Base-by-base conservation (phyloP, 805 yeast genomes). In the Ogataea neopini region DNA sequence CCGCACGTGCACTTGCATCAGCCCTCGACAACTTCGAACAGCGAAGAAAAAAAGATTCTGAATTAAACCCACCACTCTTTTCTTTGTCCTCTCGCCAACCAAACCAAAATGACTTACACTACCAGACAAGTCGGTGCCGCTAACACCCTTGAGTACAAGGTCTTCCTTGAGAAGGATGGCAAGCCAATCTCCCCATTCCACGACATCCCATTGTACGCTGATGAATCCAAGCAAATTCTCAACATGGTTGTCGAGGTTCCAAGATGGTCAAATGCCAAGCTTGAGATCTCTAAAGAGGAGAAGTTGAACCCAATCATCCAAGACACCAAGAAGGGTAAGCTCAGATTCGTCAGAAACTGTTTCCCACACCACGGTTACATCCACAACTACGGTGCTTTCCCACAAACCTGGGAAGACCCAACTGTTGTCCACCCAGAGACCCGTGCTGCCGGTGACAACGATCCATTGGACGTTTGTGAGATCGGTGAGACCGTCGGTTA, bases 301-400 rank as follows among this genome's bases (percentile, higher is more conserved):
- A 71, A 80, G 39, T 78, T 90, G 67, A 94, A 94, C 78, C 99
- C 99, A 63, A 94, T 94, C 61, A 76, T 88, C 53, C 99, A 94
- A 77, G 99, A 94, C 73, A 88, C 95, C 66, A 94, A 94, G 79
- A 92, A 94, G 79, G 98, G 97, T 59, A 86, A 89, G 72, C 81
- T 90, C 64, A 84, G 98, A 75, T 94, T 85, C 61, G 98, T 94
- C 51, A 85, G 96, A 76, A 94, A 94, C 81, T 83, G 96, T 71
- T 92, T 92, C 88, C 99, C 99, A 45, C 96, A 88, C 77, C 96
- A 94, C 70, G 99, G 99, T 61, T 92, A 94, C 78, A 92, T 92
- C 60, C 96, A 90, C 77, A 94, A 94, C 77, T 92, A 92, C 70
- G 99, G 98, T 70, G 97, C 97, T 42, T 86, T 92, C 81, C 98